Conservation (phyloP, 208 protist species). For the Leptomonas pyrrhocoris region DNA sequence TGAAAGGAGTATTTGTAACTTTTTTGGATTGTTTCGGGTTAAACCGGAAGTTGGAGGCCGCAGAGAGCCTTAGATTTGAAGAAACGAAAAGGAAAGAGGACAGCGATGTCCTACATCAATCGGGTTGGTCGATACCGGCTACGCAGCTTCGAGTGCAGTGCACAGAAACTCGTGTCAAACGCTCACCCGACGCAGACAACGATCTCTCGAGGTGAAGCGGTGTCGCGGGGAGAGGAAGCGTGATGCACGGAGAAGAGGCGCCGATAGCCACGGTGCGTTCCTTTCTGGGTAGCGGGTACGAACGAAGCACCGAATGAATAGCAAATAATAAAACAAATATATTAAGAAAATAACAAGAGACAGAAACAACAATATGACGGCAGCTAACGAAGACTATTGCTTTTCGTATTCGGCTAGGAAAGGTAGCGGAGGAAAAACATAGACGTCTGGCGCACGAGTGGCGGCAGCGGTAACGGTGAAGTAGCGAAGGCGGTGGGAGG, state of each 20-base stretch:
- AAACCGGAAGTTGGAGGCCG: slow-evolving; percentile 1
- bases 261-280: not conserved
- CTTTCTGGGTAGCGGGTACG: not conserved
- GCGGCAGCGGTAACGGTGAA: not conserved
- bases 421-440: slow-evolving; percentile 12
- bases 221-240: not conserved
- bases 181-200: not conserved
- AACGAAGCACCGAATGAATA: slow-evolving; percentile 18
- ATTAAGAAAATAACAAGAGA: not conserved
- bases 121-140: too few species aligned
- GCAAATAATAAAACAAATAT: slow-evolving; percentile 19
- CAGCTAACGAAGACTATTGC: not conserved
- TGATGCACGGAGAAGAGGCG: not conserved
- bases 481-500: not conserved
- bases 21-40: too few species aligned
- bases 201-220: not conserved
- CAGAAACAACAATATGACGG: not conserved
- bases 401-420: slow-evolving; percentile 11
- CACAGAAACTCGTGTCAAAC: not conserved
- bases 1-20: too few species aligned
- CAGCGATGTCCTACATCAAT: not conserved
- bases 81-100: slow-evolving; percentile 10
- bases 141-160: not conserved
- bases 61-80: slow-evolving; percentile 1
- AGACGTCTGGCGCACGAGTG: slow-evolving; percentile 1